Evolutionary conservation across 2,329 filamentous ascomycete species (phyloP).

Genomic region (Aspergillus aculeatus): DNA sequence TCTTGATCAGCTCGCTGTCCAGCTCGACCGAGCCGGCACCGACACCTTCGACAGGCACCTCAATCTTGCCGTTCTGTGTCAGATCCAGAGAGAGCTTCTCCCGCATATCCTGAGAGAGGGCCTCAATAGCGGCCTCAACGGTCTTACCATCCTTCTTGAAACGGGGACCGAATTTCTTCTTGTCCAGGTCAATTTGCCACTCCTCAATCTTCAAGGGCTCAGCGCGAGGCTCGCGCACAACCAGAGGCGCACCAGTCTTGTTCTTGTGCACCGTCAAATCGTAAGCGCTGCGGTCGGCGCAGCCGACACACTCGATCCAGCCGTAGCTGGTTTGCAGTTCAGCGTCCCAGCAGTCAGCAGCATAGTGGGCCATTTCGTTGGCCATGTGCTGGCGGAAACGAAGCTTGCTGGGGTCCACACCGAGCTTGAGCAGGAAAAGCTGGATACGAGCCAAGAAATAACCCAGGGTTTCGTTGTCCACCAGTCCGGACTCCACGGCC

Average conservation of each 20-base stretch:
- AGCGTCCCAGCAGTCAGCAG: conserved; percentile 95
- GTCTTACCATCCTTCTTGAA: conserved; percentile 94
- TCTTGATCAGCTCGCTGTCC: conserved; percentile 72
- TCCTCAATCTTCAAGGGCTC: conserved; percentile 79
- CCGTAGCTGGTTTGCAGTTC: conserved; percentile 88
- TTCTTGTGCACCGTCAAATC: conserved; percentile 90
- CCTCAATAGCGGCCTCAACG: conserved; percentile 75
- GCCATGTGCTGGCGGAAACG: conserved; percentile 97
- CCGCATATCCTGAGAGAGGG: conserved; percentile 74
- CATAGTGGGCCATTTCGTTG: conserved; percentile 90
- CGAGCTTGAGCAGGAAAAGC: conserved; percentile 83
- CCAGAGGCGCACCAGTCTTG: conserved; percentile 81
- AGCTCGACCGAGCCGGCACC: conserved; percentile 74
- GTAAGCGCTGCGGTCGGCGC: conserved; percentile 92
- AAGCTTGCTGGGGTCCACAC: conserved; percentile 81
- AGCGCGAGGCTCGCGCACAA: conserved; percentile 78
- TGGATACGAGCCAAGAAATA: conserved; percentile 96
- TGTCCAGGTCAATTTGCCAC: conserved; percentile 83
- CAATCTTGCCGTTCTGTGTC: conserved; percentile 69
- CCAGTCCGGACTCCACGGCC: conserved; percentile 75
- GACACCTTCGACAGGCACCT: conserved; percentile 68
- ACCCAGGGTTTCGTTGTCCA: conserved; percentile 96
- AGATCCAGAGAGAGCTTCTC: conserved; percentile 77
- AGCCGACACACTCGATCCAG: conserved; percentile 98
- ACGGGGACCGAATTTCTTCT: conserved; percentile 91